Conservation (phyloP, 305 asterid genomes). For the Plantago lanceolata region DNA sequence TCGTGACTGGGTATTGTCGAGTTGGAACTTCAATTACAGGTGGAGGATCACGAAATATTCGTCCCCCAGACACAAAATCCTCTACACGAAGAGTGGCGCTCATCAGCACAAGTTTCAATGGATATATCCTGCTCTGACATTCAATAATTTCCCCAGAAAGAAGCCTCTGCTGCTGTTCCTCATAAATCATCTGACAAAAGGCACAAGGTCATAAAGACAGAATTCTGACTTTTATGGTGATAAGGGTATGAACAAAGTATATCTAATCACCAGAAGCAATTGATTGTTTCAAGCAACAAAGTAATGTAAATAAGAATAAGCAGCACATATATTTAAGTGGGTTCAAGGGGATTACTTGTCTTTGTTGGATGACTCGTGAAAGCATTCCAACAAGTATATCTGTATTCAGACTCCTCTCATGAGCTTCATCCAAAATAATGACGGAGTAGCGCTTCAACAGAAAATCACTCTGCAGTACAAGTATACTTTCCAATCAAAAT, state of each 20-base stretch:
- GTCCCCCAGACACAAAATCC: conserved; percentile 60
- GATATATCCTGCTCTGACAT: conserved; percentile 48
- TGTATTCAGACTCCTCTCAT: conserved; percentile 93
- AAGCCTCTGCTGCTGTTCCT: conserved; percentile 56
- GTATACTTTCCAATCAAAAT: conserved; percentile 8
- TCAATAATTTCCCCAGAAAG: conserved; percentile 52
- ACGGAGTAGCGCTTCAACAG: conserved; percentile 74
- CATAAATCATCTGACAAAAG: conserved; percentile 53
- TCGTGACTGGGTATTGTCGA: conserved; percentile 76
- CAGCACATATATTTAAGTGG: conserved; percentile 18
- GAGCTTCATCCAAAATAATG: conserved; percentile 92
- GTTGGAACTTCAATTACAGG: conserved; percentile 81
- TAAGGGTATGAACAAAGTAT: too few species aligned
- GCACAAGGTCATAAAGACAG: conserved; percentile 15
- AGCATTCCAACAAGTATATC: conserved; percentile 97
- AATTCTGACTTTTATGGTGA: background rate
- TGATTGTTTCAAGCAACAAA: background rate
- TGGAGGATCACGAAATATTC: conserved; percentile 62
- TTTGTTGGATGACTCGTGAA: conserved; percentile 79
- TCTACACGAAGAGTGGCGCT: conserved; percentile 91
- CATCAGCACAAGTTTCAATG: conserved; percentile 83
- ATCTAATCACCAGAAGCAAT: background rate
- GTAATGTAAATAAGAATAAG: conserved; percentile 21
- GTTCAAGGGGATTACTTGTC: conserved; percentile 50
- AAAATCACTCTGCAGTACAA: conserved; percentile 65